Conservation (phyloP, 2,329 filamentous ascomycete species). For the Talaromyces rugulosus region DNA sequence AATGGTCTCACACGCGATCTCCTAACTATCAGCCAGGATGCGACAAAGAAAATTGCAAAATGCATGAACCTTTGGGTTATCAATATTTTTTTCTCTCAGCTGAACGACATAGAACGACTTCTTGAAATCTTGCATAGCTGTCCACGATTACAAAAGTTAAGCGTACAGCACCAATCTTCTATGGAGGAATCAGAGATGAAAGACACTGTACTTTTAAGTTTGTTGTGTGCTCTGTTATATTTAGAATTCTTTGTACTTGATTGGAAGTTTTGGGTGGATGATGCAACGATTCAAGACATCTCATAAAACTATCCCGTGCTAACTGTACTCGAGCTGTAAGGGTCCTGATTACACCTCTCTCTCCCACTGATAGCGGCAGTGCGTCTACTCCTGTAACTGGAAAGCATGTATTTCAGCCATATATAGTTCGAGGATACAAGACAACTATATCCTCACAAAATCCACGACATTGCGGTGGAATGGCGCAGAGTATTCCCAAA, state of each 20-base stretch:
- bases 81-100: too few species aligned
- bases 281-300: not conserved
- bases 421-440: not conserved
- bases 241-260: constrained; percentile 3
- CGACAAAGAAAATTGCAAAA: constrained; percentile 1
- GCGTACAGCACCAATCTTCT: not conserved
- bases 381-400: not conserved
- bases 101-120: too few species aligned
- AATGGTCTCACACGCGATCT: too few species aligned
- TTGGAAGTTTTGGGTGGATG: not conserved
- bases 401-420: not conserved
- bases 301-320: not conserved
- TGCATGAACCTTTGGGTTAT: not conserved
- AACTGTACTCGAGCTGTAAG: not conserved
- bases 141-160: not conserved
- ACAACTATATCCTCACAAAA: not conserved
- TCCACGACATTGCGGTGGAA: not conserved
- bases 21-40: too few species aligned
- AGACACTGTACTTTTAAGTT: not conserved
- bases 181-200: not conserved
- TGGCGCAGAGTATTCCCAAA: constrained; percentile 4
- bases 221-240: not conserved
- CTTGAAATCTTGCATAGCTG: too few species aligned
- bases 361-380: not conserved
- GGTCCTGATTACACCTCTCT: not conserved